A percentile compares a stretch with the other conserved stretches of the same genome.
Conservation (phyloP, 805 yeast species). For the Kazachstania bromeliacearum region DNA sequence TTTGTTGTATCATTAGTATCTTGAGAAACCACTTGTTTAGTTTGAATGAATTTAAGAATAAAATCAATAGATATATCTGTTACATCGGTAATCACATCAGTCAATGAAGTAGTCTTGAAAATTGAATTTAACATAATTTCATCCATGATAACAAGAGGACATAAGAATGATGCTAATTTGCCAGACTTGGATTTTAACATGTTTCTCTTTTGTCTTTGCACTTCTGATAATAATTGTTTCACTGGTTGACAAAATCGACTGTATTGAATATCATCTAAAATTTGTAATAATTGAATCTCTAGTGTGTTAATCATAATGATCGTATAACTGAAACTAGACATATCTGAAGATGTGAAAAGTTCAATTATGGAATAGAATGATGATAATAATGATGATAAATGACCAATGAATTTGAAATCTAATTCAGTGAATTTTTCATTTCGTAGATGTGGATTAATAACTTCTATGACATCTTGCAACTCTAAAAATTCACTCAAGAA, state of each 20-base stretch:
- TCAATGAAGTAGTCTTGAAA: constrained; percentile 4
- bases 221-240: constrained; percentile 1
- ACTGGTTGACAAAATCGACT: constrained; percentile 4
- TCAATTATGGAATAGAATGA: constrained; percentile 1
- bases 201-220: constrained; percentile 1
- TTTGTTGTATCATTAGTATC: too few species aligned
- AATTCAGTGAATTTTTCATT: constrained; percentile 9
- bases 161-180: constrained; percentile 7
- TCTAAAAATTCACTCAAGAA: constrained; percentile 6
- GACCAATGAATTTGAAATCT: constrained; percentile 7
- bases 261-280: constrained; percentile 1
- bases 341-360: constrained; percentile 5
- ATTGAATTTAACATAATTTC: neutral
- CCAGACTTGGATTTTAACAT: constrained; percentile 3
- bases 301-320: constrained; percentile 1
- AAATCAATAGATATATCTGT: too few species aligned
- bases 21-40: too few species aligned
- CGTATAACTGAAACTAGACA: constrained; percentile 5
- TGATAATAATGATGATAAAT: constrained; percentile 3
- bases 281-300: constrained; percentile 3
- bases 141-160: constrained; percentile 5
- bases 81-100: constrained; percentile 5
- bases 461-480: constrained; percentile 4
- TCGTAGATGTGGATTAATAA: constrained; percentile 5
- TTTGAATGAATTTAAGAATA: too few species aligned